Evolutionary conservation across 1,284 basidiomycete genomes (phyloP).

Genomic region (Ustilago trichophora): DNA sequence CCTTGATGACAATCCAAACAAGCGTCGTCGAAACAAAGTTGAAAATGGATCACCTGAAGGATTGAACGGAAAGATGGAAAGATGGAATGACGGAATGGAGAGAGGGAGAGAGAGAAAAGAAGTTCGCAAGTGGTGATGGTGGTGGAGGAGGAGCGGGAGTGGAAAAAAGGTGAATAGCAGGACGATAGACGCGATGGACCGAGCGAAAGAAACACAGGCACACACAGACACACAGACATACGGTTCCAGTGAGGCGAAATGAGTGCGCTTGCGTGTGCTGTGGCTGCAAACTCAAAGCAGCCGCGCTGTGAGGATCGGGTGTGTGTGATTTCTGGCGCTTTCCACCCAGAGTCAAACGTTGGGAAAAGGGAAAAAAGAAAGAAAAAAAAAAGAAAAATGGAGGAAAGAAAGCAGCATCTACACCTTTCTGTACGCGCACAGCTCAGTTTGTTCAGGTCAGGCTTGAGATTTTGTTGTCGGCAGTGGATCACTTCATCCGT

Average conservation of each 20-base stretch:
- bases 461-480: too few species aligned
- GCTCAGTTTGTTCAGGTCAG: too few species aligned
- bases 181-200: constrained; percentile 20
- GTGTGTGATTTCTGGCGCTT: constrained; percentile 11
- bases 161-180: constrained; percentile 11
- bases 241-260: not conserved
- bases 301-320: not conserved
- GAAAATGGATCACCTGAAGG: too few species aligned
- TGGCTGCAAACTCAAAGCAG: too few species aligned
- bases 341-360: constrained; percentile 1
- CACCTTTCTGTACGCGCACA: too few species aligned
- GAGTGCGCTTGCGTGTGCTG: not conserved
- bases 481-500: too few species aligned
- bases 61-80: too few species aligned
- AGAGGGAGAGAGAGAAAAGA: constrained; percentile 1
- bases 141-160: constrained; percentile 13
- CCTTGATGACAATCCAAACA: not conserved
- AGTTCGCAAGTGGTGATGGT: not conserved
- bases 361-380: too few species aligned
- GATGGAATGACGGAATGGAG: not conserved
- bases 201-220: constrained; percentile 19
- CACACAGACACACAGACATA: not conserved
- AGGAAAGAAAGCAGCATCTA: not conserved
- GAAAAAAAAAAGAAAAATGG: too few species aligned
- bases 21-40: too few species aligned